Conservation (phyloP, 176 grass and related monocot genomes). For the Avena insularis region DNA sequence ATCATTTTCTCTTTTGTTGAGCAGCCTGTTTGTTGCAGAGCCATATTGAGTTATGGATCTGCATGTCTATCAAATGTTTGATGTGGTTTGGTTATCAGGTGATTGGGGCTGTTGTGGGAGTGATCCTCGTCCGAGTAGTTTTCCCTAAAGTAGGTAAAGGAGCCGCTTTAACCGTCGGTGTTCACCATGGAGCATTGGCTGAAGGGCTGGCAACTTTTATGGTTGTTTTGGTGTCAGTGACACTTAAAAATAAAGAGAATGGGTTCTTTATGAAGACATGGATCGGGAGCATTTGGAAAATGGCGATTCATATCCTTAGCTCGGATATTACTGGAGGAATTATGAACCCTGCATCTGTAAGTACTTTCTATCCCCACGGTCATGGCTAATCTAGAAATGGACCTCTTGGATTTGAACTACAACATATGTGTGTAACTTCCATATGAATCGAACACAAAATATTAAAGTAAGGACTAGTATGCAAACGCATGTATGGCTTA, state of each 20-base stretch:
- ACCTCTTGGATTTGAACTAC: conserved; percentile 37
- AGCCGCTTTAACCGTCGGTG: conserved; percentile 64
- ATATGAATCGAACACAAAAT: conserved; percentile 2
- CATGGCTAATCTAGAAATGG: conserved; percentile 28
- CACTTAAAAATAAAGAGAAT: conserved; percentile 77
- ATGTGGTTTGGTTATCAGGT: conserved; percentile 56
- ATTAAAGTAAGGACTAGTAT: not conserved
- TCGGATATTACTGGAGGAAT: conserved; percentile 94
- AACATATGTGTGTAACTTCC: not conserved
- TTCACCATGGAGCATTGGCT: conserved; percentile 75
- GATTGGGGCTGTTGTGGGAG: conserved; percentile 68
- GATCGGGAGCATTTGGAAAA: conserved; percentile 87
- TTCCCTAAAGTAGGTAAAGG: conserved; percentile 87
- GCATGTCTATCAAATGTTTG: conserved; percentile 14
- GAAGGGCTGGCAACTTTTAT: conserved; percentile 91
- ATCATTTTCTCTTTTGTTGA: not conserved
- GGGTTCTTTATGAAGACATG: conserved; percentile 98
- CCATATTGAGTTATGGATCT: conserved; percentile 4
- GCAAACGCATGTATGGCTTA: not conserved
- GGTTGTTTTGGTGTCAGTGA: conserved; percentile 81
- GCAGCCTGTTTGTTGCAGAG: not conserved
- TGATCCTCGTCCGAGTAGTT: conserved; percentile 57
- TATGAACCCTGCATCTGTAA: conserved; percentile 99
- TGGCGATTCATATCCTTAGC: conserved; percentile 91
- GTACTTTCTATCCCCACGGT: conserved; percentile 38